These are phyloP conservation scores for Daldinia sp. DNA, from an alignment of 2,329 filamentous ascomycete genomes.

Conservation along the genomic window DNA sequence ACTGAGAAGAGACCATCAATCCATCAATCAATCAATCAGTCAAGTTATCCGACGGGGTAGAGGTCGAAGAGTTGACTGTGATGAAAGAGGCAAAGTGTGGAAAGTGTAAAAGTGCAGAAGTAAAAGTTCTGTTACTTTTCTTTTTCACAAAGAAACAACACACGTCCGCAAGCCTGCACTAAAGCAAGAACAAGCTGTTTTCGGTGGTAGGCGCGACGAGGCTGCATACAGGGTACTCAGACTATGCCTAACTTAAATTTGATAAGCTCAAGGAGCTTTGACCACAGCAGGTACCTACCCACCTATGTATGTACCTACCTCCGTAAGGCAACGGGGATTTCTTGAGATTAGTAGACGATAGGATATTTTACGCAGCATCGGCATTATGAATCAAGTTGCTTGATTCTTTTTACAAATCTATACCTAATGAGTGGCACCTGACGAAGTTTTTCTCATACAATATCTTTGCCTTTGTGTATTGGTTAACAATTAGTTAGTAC, in stretches of 20 bases:
- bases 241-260: constrained; percentile 19
- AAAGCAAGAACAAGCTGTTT: constrained; percentile 39
- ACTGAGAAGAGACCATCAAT: constrained; percentile 4
- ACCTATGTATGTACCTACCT: background rate
- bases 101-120: constrained; percentile 5
- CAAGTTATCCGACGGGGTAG: constrained; percentile 10
- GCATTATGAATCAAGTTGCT: too few species aligned
- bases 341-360: too few species aligned
- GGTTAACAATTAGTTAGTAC: too few species aligned
- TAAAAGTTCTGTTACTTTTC: constrained; percentile 17
- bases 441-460: too few species aligned
- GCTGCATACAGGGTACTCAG: constrained; percentile 27
- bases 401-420: too few species aligned
- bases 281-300: constrained; percentile 3
- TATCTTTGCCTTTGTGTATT: too few species aligned
- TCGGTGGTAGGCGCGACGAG: constrained; percentile 47
- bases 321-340: too few species aligned
- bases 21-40: constrained; percentile 15
- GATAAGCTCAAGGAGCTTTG: constrained; percentile 24
- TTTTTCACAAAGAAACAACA: constrained; percentile 13
- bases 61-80: background rate
- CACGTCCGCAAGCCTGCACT: background rate
- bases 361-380: too few species aligned
- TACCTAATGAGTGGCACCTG: too few species aligned
- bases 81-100: constrained; percentile 22